Conservation (phyloP, 2,329 filamentous ascomycete species). For the Neofusicoccum ribis region DNA sequence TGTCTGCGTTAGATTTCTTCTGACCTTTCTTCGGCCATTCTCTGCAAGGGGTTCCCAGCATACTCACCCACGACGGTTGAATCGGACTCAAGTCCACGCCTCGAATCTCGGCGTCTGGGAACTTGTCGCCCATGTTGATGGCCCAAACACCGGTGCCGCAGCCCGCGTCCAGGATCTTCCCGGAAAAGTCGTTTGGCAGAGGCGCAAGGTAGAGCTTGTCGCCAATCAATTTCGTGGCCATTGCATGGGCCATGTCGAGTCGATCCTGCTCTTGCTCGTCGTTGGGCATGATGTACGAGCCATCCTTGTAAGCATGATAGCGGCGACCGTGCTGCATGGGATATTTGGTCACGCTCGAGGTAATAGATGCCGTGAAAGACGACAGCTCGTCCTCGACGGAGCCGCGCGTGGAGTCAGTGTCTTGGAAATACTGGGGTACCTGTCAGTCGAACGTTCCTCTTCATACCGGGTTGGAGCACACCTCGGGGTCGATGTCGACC, state of each 20-base stretch:
- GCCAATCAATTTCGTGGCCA: neutral
- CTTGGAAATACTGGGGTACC: neutral
- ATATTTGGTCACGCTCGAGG: conserved; percentile 35
- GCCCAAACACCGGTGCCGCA: conserved; percentile 10
- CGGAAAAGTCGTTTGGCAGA: neutral
- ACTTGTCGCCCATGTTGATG: conserved; percentile 1
- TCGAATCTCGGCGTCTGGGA: neutral
- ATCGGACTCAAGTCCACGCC: conserved; percentile 7
- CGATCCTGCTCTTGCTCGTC: conserved; percentile 12
- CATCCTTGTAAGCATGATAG: conserved; percentile 19
- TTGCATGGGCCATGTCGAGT: neutral
- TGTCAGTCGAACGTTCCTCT: neutral
- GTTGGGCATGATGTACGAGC: conserved; percentile 10
- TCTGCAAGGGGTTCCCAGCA: neutral
- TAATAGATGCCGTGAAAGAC: conserved; percentile 32
- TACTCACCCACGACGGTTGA: neutral
- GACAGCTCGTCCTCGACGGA: conserved; percentile 2
- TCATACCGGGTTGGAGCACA: neutral
- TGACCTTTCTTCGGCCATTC: too few relatives aligned
- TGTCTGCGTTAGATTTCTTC: neutral
- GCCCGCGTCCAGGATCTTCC: conserved; percentile 1
- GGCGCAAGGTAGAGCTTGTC: conserved; percentile 11
- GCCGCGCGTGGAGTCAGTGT: neutral
- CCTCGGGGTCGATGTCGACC: neutral
- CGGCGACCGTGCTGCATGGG: conserved; percentile 17